These are phyloP conservation scores for Anthracocystis walkeri DNA, from an alignment of 1,284 basidiomycete genomes.

Conservation along the genomic window DNA sequence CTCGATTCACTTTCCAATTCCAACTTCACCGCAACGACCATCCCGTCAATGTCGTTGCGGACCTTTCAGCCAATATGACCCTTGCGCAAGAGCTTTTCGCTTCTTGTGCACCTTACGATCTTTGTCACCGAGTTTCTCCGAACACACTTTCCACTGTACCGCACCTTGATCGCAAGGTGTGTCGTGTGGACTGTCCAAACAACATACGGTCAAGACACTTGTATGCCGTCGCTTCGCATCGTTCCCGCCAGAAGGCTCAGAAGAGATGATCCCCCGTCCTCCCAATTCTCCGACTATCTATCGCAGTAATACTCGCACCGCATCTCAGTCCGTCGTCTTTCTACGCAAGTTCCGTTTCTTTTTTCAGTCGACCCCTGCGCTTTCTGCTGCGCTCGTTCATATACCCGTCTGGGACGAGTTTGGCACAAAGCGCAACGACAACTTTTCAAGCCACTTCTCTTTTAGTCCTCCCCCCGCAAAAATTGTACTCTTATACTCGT, in stretches of 20 bases:
- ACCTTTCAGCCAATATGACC: background rate
- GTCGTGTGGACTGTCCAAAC: constrained; percentile 6
- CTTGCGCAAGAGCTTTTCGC: background rate
- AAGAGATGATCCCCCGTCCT: constrained; percentile 14
- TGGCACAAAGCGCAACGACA: background rate
- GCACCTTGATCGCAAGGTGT: constrained; percentile 1
- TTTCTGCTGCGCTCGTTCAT: constrained; percentile 1
- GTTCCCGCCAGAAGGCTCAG: constrained; percentile 14
- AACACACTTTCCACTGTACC: background rate
- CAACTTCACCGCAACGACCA: no score
- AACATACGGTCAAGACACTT: constrained; percentile 46
- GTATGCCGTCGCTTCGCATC: constrained; percentile 30
- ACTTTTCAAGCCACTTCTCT: background rate
- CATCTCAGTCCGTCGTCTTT: constrained; percentile 22
- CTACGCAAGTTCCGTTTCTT: background rate
- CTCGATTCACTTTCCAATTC: no score
- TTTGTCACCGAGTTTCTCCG: background rate
- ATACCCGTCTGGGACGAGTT: background rate
- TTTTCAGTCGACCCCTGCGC: constrained; percentile 1
- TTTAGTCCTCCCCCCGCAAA: background rate
- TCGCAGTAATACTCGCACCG: constrained; percentile 46
- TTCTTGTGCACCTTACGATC: background rate
- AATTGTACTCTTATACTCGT: constrained; percentile 55
- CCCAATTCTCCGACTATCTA: constrained; percentile 8
- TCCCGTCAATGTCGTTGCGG: no score